Percentiles rank a stretch among this genome's conserved stretches.
Conservation (phyloP, 75 land plant species). For the Pseudotsuga menziesii region DNA sequence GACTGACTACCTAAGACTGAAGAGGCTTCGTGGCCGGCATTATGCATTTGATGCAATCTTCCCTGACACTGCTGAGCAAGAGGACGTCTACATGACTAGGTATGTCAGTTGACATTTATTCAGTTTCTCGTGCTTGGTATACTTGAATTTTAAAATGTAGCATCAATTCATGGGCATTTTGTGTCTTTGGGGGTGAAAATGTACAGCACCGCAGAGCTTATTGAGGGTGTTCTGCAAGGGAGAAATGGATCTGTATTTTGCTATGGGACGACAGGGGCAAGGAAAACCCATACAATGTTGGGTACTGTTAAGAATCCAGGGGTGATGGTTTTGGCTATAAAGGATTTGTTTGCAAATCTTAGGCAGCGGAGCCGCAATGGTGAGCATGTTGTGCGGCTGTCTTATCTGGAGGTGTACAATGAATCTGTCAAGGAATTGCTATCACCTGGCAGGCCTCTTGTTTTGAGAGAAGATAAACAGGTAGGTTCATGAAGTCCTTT, state of each 20-base stretch:
- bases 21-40: constrained; percentile 19
- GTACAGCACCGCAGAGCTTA: constrained; percentile 17
- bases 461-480: constrained; percentile 23
- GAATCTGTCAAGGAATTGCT: constrained; percentile 23
- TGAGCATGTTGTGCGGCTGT: constrained; percentile 10
- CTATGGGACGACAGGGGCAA: constrained; percentile 37
- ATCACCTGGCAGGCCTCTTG: constrained; percentile 22
- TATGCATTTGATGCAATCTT: constrained; percentile 29
- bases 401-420: constrained; percentile 30
- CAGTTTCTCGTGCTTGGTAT: not conserved
- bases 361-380: constrained; percentile 7
- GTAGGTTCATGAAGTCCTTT: not conserved
- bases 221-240: constrained; percentile 21
- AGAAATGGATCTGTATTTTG: constrained; percentile 26
- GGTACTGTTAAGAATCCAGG: constrained; percentile 21
- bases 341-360: constrained; percentile 20
- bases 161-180: not conserved
- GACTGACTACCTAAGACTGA: constrained; percentile 20
- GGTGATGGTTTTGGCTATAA: constrained; percentile 26
- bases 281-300: constrained; percentile 29
- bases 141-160: not conserved
- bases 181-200: not conserved
- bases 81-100: constrained; percentile 22
- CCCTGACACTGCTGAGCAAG: constrained; percentile 12
- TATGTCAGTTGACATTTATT: not conserved